Evolutionary conservation across 2,329 filamentous ascomycete genomes (phyloP).

Genomic region (Ophiostoma himal-ulmi): DNA sequence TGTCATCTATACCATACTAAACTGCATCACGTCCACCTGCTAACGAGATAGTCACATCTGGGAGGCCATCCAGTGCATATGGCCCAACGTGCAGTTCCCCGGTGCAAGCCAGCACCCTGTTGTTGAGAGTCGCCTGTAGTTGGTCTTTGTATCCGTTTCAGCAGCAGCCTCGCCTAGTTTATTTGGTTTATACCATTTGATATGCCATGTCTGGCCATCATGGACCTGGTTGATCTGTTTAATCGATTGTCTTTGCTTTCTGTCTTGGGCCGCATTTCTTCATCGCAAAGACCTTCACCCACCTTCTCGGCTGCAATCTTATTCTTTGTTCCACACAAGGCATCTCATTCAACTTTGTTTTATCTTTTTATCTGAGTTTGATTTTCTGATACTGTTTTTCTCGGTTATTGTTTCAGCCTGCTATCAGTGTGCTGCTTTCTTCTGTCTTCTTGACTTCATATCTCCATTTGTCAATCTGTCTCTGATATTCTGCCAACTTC

Average conservation of each 20-base stretch:
- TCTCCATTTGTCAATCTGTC: not conserved
- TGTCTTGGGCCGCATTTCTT: not conserved
- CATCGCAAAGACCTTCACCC: not conserved
- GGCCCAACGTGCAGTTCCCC: constrained; percentile 85
- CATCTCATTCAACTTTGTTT: not conserved
- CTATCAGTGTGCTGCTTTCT: not conserved
- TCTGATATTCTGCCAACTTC: not conserved
- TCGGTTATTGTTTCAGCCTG: constrained; percentile 10
- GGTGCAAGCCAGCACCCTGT: constrained; percentile 60
- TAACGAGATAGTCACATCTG: constrained; percentile 65
- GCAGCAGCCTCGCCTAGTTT: not conserved
- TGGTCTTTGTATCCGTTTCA: constrained; percentile 17
- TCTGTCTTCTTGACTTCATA: not conserved
- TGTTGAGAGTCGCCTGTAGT: constrained; percentile 73
- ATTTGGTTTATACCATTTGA: not conserved
- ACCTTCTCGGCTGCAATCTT: constrained; percentile 3
- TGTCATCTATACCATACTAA: constrained; percentile 18
- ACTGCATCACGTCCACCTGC: constrained; percentile 18
- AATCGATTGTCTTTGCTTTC: not conserved
- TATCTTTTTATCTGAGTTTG: not conserved
- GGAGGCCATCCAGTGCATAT: constrained; percentile 86
- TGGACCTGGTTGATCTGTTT: too few species aligned
- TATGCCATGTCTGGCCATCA: too few species aligned
- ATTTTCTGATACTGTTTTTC: constrained; percentile 4
- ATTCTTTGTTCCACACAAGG: not conserved